Percentiles rank a stretch among this genome's conserved stretches.
Evolutionary conservation across 176 grass and related monocot genomes (phyloP).

Genomic region (Carex parvula): DNA sequence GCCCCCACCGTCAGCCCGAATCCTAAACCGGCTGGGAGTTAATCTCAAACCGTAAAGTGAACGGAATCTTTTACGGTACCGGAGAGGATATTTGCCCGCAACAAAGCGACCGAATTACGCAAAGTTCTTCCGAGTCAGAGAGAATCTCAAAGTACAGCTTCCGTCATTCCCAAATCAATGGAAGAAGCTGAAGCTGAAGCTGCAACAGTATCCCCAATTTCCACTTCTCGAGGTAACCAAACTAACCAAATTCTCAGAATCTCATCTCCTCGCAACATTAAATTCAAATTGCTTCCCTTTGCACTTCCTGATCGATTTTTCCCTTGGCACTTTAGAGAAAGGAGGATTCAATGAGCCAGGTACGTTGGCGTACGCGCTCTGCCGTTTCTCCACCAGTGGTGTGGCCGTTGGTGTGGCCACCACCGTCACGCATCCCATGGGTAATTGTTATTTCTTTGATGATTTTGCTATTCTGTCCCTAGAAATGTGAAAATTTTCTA

Average conservation of each 20-base stretch:
- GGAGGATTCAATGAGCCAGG: constrained; percentile 11
- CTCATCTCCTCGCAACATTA: neutral
- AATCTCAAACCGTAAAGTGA: too few species aligned
- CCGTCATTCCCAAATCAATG: neutral
- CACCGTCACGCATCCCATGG: constrained; percentile 73
- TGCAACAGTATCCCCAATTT: neutral
- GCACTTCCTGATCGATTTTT: too few species aligned
- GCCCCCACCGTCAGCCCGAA: too few species aligned
- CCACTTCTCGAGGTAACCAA: constrained; percentile 8
- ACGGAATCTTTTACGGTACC: too few species aligned
- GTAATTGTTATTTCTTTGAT: constrained; percentile 26
- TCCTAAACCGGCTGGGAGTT: too few species aligned
- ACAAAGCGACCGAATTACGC: too few species aligned
- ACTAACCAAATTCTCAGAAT: neutral
- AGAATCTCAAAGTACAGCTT: neutral
- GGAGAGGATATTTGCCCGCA: too few species aligned
- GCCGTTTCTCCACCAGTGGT: constrained; percentile 74
- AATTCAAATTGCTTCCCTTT: neutral
- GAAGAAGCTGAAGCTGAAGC: neutral
- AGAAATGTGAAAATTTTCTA: neutral
- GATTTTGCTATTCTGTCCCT: neutral
- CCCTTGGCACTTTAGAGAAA: constrained; percentile 5
- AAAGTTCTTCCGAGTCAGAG: too few species aligned
- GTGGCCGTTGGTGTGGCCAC: constrained; percentile 68
- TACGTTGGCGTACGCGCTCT: constrained; percentile 36